phyloP scores from a whole-genome alignment of 1,284 basidiomycete genomes.

The Fistulinella cinereoalba region DNA sequence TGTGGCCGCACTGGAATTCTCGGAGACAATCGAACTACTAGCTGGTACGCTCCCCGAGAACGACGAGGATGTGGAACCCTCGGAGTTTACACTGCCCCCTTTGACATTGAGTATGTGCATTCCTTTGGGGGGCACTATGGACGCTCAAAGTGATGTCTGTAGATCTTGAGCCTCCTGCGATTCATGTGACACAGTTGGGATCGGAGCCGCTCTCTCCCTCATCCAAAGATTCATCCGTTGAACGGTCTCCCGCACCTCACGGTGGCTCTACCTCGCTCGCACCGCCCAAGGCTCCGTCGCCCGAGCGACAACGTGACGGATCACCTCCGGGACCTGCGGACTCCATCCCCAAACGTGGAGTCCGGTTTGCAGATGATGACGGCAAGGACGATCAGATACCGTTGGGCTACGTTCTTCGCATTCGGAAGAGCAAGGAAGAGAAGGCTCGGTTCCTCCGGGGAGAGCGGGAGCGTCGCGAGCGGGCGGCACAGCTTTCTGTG shows the following conservation, averaged over 20 bases:
- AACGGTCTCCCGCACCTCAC: slow-evolving; percentile 3
- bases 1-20: slow-evolving; percentile 73
- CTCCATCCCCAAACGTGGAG: slow-evolving; percentile 50
- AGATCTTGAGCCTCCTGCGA: slow-evolving; percentile 24
- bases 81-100: slow-evolving; percentile 18
- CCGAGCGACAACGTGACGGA: slow-evolving; percentile 2
- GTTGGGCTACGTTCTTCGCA: slow-evolving; percentile 61
- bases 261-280: background rate
- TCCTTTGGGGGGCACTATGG: background rate
- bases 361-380: slow-evolving; percentile 65
- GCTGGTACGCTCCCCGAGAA: slow-evolving; percentile 38
- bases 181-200: slow-evolving; percentile 5
- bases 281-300: background rate
- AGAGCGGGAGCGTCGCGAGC: slow-evolving; percentile 52
- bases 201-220: slow-evolving; percentile 4
- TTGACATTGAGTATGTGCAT: slow-evolving; percentile 17
- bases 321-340: slow-evolving; percentile 15
- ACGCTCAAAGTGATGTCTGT: slow-evolving; percentile 13
- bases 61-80: slow-evolving; percentile 9
- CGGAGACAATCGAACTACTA: slow-evolving; percentile 59
- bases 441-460: slow-evolving; percentile 64
- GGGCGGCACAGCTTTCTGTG: slow-evolving; percentile 31
- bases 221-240: slow-evolving; percentile 1
- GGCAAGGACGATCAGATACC: slow-evolving; percentile 65
- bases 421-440: slow-evolving; percentile 67